Evolutionary conservation across 2,329 filamentous ascomycete genomes (phyloP), one percentile per base, ranked within the genome.

Genomic region (Penicillium occitanis): DNA sequence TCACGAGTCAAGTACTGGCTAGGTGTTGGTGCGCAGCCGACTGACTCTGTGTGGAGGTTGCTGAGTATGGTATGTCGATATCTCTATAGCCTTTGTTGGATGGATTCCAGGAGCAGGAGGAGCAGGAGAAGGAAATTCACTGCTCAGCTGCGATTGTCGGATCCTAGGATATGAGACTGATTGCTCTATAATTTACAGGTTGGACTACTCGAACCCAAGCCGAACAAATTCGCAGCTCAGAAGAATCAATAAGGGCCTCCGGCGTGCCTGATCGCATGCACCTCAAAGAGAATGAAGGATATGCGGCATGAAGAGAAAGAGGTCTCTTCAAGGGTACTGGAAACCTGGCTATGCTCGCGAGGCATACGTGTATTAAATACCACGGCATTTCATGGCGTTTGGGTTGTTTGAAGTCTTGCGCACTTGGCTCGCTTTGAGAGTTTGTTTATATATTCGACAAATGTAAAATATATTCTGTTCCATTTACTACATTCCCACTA

Each of bases 1-100:
- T 83, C 87, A 70, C 85, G 95, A 67, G 91, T 94, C 66, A 90
- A 90, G 78, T 99, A 99, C 82, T 99, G 95, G 95, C 85, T 99
- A 42, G 95, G 95, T 76, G 94, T 98, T 3, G 95, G 95, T 0
- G 95, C 95, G 65, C 95, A 99, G 81, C 95, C 95, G 10, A 93
- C 91, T 69, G 92, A 97, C 71, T 89, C 91, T 2, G 91, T 91
- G 42, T 97, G 93, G 93, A 86, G 92, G 76, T 79, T 98, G 73
- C 82, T 99, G 72, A 87, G 86, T 65, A 90, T 97, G 91, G 92
- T 93, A 75, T 69, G 82, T 67, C 28, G 19, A 57, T 25, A 53
- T 8, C 25, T 8, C 44, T 42, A 17, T 28, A 7, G 8, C 17
- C 30, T 55, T 17, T 10, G 30, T 30, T 3, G 10, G 28, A 60